Evolutionary conservation across 179 eudicot genomes (phyloP).

Genomic region (Dionaea muscipula): DNA sequence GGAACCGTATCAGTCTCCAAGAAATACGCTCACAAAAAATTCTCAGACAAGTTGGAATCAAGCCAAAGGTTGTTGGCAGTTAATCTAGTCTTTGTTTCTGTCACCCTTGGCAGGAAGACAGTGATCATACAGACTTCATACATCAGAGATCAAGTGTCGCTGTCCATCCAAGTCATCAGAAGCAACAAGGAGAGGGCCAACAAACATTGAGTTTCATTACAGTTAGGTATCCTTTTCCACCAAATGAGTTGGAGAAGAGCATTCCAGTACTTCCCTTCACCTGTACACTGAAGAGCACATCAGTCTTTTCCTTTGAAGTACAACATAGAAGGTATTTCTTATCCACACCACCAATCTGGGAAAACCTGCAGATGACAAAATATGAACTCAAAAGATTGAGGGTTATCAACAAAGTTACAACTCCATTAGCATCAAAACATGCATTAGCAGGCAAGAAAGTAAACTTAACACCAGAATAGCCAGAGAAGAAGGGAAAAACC

Average conservation of each 20-base stretch:
- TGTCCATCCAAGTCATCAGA: too few species aligned
- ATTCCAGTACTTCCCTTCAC: background rate
- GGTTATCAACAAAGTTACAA: background rate
- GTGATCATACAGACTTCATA: too few species aligned
- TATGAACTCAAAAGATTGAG: conserved; percentile 11
- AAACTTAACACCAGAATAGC: background rate
- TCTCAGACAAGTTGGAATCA: too few species aligned
- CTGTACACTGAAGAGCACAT: background rate
- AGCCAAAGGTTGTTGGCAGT: too few species aligned
- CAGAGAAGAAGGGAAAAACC: background rate
- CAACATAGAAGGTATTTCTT: background rate
- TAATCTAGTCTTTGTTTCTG: too few species aligned
- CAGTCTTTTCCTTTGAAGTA: background rate
- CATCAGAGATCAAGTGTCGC: too few species aligned
- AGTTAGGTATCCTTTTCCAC: background rate
- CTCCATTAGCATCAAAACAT: background rate
- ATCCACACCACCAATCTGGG: conserved; percentile 8
- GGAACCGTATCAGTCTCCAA: too few species aligned
- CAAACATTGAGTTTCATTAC: background rate
- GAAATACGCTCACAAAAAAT: too few species aligned
- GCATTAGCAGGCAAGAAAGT: background rate
- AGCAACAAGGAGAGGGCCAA: too few species aligned
- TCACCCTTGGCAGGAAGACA: too few species aligned
- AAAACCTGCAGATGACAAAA: conserved; percentile 18
- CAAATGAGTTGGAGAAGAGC: background rate